phyloP scores from a whole-genome alignment of 2,329 filamentous ascomycete species.

The Monosporascus sp. region DNA sequence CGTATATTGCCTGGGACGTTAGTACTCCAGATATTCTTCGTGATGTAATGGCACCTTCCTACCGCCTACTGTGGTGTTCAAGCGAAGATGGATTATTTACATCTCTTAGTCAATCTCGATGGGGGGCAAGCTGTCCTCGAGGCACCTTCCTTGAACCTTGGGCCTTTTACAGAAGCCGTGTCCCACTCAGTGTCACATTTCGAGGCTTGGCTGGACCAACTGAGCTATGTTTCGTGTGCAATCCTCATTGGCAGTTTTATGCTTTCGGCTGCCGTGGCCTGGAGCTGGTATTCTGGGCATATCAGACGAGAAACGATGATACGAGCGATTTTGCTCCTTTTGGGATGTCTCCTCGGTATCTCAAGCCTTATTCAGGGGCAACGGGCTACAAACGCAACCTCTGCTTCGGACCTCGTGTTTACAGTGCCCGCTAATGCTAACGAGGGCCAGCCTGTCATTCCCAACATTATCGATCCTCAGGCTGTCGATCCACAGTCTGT shows the following conservation, averaged over 20 bases:
- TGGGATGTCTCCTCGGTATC: constrained; percentile 2
- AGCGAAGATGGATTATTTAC: background rate
- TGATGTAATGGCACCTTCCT: background rate
- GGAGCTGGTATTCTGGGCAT: background rate
- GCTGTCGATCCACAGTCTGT: constrained; percentile 58
- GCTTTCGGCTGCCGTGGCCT: background rate
- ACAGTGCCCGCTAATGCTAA: constrained; percentile 27
- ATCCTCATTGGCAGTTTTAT: background rate
- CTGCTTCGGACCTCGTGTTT: constrained; percentile 1
- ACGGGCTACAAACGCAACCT: background rate
- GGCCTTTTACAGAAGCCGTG: background rate
- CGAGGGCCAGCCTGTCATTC: constrained; percentile 42
- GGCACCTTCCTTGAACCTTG: background rate
- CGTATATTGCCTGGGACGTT: background rate
- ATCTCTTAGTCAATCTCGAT: too few species aligned
- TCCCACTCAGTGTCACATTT: background rate
- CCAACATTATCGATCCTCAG: constrained; percentile 60
- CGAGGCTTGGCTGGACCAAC: background rate
- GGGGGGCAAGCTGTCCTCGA: too few species aligned
- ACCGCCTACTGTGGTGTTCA: background rate
- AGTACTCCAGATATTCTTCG: background rate
- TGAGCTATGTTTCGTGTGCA: background rate
- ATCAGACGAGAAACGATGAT: background rate
- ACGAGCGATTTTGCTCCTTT: constrained; percentile 7
- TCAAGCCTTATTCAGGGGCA: constrained; percentile 3